Percentiles rank a stretch among this genome's conserved stretches.
Conservation (phyloP, 345 rosid genomes). For the Lepidium aucheri region DNA sequence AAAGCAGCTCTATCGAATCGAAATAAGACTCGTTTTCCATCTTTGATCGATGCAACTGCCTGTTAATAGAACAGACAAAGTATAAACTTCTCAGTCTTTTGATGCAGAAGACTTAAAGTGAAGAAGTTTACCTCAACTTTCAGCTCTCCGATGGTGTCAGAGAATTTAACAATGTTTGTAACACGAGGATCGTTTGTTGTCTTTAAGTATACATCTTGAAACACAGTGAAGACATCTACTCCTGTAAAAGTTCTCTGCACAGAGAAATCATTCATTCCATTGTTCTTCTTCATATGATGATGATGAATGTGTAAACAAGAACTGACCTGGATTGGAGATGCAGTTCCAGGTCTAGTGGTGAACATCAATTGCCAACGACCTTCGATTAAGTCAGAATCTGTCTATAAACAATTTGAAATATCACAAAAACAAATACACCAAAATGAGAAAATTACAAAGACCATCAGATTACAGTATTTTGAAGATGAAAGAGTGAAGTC, state of each 20-base stretch:
- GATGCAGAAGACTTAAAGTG: neutral
- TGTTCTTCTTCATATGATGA: neutral
- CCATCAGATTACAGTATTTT: neutral
- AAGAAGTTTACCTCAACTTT: conserved; percentile 65
- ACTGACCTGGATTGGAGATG: conserved; percentile 90
- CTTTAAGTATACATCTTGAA: conserved; percentile 78
- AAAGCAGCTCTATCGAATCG: conserved; percentile 77
- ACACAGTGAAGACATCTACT: conserved; percentile 70
- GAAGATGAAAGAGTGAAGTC: neutral
- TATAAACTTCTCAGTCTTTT: neutral
- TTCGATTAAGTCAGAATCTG: conserved; percentile 66
- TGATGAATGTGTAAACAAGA: neutral
- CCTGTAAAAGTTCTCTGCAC: conserved; percentile 94
- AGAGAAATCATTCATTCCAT: neutral
- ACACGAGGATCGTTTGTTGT: conserved; percentile 80
- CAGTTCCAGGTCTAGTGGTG: conserved; percentile 94
- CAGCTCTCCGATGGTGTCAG: conserved; percentile 79
- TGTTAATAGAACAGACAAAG: conserved; percentile 10
- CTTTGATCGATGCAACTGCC: conserved; percentile 76
- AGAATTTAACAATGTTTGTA: conserved; percentile 73
- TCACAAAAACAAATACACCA: neutral
- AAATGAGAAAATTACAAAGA: neutral
- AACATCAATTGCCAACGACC: conserved; percentile 93
- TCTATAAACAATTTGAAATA: conserved; percentile 31
- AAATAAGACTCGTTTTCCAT: conserved; percentile 60